Evolutionary conservation across 495 filamentous ascomycete species (phyloP).

Genomic region (Ramalina peruviana): DNA sequence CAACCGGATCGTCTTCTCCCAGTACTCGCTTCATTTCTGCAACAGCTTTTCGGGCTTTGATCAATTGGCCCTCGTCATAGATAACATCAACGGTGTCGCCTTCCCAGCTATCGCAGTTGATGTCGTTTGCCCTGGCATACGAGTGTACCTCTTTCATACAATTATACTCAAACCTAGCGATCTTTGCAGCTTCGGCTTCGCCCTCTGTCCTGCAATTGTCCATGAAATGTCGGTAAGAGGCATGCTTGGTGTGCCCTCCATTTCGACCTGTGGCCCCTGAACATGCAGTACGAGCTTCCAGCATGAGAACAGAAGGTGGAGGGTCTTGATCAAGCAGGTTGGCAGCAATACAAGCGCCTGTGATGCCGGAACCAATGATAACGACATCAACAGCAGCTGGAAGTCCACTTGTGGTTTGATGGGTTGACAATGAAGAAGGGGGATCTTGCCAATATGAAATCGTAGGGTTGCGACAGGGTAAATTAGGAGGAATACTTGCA

Average conservation of each 20-base stretch:
- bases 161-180: conserved; percentile 40
- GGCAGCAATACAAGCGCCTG: conserved; percentile 46
- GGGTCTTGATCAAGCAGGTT: conserved; percentile 32
- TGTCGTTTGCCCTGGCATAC: conserved; percentile 35
- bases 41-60: conserved; percentile 26
- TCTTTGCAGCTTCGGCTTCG: conserved; percentile 32
- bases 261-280: conserved; percentile 65
- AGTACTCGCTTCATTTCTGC: conserved; percentile 27
- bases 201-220: conserved; percentile 27
- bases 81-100: conserved; percentile 46
- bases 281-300: conserved; percentile 68
- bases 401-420: conserved; percentile 32
- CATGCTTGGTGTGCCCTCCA: conserved; percentile 51
- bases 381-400: conserved; percentile 38
- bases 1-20: conserved; percentile 28
- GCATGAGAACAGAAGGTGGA: conserved; percentile 40
- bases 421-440: conserved; percentile 39
- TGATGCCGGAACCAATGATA: conserved; percentile 61
- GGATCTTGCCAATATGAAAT: conserved; percentile 59
- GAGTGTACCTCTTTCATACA: conserved; percentile 41
- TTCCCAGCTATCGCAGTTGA: conserved; percentile 35
- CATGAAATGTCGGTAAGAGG: conserved; percentile 42
- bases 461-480: conserved; percentile 45
- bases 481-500: conserved; percentile 19
- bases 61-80: conserved; percentile 36